These are phyloP conservation scores for Boletellus emodensis DNA, from an alignment of 768 basidiomycete species.

Conservation along the genomic window DNA sequence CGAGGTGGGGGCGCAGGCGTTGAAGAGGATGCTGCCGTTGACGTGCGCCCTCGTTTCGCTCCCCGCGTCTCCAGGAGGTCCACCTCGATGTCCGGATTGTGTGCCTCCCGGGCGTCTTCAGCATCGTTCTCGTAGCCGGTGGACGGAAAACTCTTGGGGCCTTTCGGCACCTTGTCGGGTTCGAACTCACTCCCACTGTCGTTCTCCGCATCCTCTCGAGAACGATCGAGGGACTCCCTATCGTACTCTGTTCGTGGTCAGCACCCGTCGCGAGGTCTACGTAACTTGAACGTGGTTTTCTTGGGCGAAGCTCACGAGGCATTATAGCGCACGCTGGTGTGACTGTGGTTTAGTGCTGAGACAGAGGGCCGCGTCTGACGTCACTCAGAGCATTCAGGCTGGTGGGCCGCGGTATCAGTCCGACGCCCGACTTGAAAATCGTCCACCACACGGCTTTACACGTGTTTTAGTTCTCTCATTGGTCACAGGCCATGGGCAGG, in stretches of 20 bases:
- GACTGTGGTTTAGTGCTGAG: too few relatives aligned
- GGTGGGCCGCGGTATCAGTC: too few relatives aligned
- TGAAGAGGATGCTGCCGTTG: not conserved
- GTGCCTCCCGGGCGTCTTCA: slow-evolving; percentile 18
- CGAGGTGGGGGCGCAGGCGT: not conserved
- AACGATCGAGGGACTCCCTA: slow-evolving; percentile 40
- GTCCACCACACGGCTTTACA: too few relatives aligned
- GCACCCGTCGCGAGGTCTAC: slow-evolving; percentile 31
- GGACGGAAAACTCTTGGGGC: slow-evolving; percentile 30
- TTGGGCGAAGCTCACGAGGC: slow-evolving; percentile 53
- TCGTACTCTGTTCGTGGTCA: slow-evolving; percentile 22
- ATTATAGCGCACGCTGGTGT: slow-evolving; percentile 28
- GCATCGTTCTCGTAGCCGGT: slow-evolving; percentile 34
- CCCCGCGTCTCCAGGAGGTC: slow-evolving; percentile 7
- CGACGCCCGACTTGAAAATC: too few relatives aligned
- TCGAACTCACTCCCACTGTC: slow-evolving; percentile 57
- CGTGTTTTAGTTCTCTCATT: too few relatives aligned
- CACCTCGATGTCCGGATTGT: slow-evolving; percentile 11
- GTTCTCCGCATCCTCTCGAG: slow-evolving; percentile 13
- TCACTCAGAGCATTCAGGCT: too few relatives aligned
- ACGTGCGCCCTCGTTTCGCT: slow-evolving; percentile 9
- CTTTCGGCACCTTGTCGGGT: slow-evolving; percentile 34
- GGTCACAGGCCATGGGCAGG: too few relatives aligned
- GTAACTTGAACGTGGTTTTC: slow-evolving; percentile 53
- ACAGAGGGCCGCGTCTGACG: too few relatives aligned